Conservation (phyloP, 768 basidiomycete species). For the Boletellus ananiceps region DNA sequence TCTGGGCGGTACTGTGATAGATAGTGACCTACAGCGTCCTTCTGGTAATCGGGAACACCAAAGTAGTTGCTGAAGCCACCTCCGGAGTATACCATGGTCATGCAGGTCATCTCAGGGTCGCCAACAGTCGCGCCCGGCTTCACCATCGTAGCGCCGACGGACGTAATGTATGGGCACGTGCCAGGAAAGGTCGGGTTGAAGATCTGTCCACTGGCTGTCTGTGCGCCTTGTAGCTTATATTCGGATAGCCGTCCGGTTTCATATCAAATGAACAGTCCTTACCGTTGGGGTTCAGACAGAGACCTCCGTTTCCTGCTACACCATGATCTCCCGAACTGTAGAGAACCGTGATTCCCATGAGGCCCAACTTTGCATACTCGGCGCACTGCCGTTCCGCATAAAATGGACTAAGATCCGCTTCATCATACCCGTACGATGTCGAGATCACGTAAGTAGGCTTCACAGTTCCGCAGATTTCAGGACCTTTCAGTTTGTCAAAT, state of each 20-base stretch:
- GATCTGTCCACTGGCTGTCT: constrained; percentile 19
- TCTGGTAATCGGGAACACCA: constrained; percentile 38
- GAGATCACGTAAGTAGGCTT: constrained; percentile 40
- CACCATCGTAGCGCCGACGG: constrained; percentile 46
- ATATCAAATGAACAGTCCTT: not conserved
- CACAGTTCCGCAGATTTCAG: constrained; percentile 34
- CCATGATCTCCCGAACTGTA: constrained; percentile 32
- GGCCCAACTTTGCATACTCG: constrained; percentile 44
- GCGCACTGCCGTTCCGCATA: constrained; percentile 41
- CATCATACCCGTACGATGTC: constrained; percentile 40
- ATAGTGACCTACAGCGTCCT: constrained; percentile 29
- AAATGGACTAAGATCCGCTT: constrained; percentile 32
- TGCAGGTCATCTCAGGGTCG: constrained; percentile 28
- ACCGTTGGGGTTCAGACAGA: constrained; percentile 32
- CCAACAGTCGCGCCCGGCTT: constrained; percentile 29
- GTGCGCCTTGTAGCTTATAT: constrained; percentile 18
- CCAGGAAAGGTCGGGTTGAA: constrained; percentile 44
- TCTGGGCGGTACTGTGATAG: constrained; percentile 27
- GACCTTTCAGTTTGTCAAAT: constrained; percentile 11
- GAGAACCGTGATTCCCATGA: constrained; percentile 35
- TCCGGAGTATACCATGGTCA: constrained; percentile 25
- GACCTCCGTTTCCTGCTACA: constrained; percentile 25
- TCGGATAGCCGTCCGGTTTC: not conserved
- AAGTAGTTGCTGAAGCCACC: constrained; percentile 42
- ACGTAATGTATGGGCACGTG: constrained; percentile 43